A percentile compares a stretch with the other conserved stretches of the same genome.
These are phyloP conservation scores for Nicotiana rustica DNA, from an alignment of 305 asterid species.

Conservation along the genomic window DNA sequence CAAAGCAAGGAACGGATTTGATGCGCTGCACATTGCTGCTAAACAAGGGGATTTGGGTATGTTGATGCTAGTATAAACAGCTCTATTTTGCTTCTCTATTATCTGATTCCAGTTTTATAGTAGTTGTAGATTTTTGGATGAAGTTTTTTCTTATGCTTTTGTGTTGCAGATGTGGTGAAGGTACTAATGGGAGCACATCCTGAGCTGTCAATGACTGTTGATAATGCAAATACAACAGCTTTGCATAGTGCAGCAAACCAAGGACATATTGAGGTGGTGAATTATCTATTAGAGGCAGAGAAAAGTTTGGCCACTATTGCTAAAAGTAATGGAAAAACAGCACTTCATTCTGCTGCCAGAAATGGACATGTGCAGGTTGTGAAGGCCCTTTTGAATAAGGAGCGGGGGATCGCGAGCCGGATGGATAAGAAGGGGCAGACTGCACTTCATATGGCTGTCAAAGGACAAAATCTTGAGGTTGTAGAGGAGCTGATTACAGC, in stretches of 20 bases:
- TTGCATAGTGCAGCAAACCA: conserved; percentile 84
- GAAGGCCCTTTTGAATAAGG: conserved; percentile 55
- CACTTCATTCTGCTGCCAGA: conserved; percentile 65
- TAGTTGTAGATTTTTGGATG: no score
- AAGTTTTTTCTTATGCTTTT: not conserved
- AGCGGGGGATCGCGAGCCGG: conserved; percentile 47
- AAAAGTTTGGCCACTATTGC: conserved; percentile 70
- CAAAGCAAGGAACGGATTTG: conserved; percentile 84
- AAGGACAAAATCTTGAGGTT: conserved; percentile 62
- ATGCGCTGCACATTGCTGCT: conserved; percentile 86
- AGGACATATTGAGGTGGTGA: conserved; percentile 79
- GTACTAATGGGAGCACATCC: conserved; percentile 81
- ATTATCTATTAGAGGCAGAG: conserved; percentile 68
- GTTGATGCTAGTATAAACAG: conserved; percentile 9
- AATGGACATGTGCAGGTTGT: conserved; percentile 61
- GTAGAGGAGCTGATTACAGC: conserved; percentile 52
- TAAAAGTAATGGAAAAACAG: conserved; percentile 62
- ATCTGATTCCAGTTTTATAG: not conserved
- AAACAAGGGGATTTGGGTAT: conserved; percentile 85
- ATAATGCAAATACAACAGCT: conserved; percentile 81
- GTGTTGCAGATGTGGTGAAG: conserved; percentile 75
- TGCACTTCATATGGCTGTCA: conserved; percentile 73
- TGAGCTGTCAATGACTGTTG: conserved; percentile 88
- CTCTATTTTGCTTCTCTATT: not conserved
- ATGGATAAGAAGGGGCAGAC: conserved; percentile 70